Evolutionary conservation across 352 stramenopile genomes (phyloP).

Genomic region (Globisporangium rhizosaccharum): DNA sequence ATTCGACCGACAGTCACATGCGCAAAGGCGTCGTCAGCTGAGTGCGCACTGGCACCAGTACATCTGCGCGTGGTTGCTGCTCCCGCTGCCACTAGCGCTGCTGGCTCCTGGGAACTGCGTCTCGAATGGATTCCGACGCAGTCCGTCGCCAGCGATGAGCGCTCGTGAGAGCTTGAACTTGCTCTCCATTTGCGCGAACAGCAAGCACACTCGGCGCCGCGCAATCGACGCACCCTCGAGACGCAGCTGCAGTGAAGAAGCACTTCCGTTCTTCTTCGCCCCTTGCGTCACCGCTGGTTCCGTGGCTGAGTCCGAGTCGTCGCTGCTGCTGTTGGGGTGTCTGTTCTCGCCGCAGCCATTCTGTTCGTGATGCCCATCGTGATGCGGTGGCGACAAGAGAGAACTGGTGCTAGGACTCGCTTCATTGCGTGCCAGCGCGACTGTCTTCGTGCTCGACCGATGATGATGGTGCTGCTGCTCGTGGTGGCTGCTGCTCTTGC

Average conservation of each 20-base stretch:
- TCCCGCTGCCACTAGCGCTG: background rate
- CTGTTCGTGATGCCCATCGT: background rate
- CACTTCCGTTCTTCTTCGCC: background rate
- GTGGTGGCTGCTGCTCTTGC: background rate
- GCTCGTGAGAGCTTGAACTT: slow-evolving; percentile 41
- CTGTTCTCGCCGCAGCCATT: background rate
- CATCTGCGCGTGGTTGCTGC: slow-evolving; percentile 13
- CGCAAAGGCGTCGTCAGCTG: slow-evolving; percentile 19
- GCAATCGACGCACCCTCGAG: slow-evolving; percentile 11
- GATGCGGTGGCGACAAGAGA: background rate
- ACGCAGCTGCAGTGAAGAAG: background rate
- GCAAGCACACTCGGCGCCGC: slow-evolving; percentile 24
- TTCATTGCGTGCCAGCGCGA: background rate
- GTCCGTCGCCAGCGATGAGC: slow-evolving; percentile 14
- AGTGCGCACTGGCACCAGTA: slow-evolving; percentile 65
- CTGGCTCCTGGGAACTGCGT: slow-evolving; percentile 7
- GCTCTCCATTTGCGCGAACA: slow-evolving; percentile 42
- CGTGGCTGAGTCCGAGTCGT: no score
- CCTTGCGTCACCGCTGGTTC: no score
- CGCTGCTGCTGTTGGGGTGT: background rate
- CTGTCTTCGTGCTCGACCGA: background rate
- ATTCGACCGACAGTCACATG: background rate
- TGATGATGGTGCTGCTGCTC: slow-evolving; percentile 1
- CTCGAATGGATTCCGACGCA: slow-evolving; percentile 37
- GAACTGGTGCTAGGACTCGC: no score